A percentile compares a stretch with the other conserved stretches of the same genome.
Evolutionary conservation across 345 rosid genomes (phyloP).

Genomic region (Eutrema japonicum): DNA sequence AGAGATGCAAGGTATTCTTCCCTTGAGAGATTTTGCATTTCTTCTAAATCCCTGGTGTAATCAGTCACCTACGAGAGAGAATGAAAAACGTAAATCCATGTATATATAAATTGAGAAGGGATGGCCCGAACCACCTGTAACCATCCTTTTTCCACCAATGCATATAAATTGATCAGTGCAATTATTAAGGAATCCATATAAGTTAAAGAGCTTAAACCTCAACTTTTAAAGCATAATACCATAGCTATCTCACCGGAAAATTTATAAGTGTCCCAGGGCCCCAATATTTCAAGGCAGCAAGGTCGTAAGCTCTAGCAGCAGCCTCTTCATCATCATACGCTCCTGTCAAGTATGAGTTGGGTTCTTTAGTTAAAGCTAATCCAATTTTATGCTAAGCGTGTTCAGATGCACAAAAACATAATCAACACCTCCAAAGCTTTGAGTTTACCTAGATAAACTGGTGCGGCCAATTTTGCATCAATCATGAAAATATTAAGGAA

Average conservation of each 20-base stretch:
- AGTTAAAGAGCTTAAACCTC: slow-evolving; percentile 8
- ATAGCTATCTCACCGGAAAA: slow-evolving; percentile 66
- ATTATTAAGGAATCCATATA: neutral
- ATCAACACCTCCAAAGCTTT: slow-evolving; percentile 17
- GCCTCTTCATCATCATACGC: slow-evolving; percentile 99
- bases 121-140: slow-evolving; percentile 6
- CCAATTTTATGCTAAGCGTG: neutral
- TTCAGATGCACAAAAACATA: slow-evolving; percentile 21
- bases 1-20: slow-evolving; percentile 97
- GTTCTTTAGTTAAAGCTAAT: slow-evolving; percentile 27
- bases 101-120: neutral
- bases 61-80: slow-evolving; percentile 67
- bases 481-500: slow-evolving; percentile 42
- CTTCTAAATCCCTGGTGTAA: slow-evolving; percentile 93
- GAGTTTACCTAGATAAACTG: slow-evolving; percentile 94
- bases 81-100: slow-evolving; percentile 34
- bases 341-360: slow-evolving; percentile 54
- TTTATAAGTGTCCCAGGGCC: slow-evolving; percentile 98
- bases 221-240: slow-evolving; percentile 22
- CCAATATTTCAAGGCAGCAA: slow-evolving; percentile 98
- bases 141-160: slow-evolving; percentile 13
- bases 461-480: slow-evolving; percentile 35
- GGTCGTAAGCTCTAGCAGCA: slow-evolving; percentile 99
- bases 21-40: slow-evolving; percentile 94
- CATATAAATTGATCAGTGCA: neutral